A percentile compares a stretch with the other conserved stretches of the same genome.
These are phyloP conservation scores for Mortierella sp. DNA, from an alignment of 371 early-diverging fungal genomes.

Conservation along the genomic window DNA sequence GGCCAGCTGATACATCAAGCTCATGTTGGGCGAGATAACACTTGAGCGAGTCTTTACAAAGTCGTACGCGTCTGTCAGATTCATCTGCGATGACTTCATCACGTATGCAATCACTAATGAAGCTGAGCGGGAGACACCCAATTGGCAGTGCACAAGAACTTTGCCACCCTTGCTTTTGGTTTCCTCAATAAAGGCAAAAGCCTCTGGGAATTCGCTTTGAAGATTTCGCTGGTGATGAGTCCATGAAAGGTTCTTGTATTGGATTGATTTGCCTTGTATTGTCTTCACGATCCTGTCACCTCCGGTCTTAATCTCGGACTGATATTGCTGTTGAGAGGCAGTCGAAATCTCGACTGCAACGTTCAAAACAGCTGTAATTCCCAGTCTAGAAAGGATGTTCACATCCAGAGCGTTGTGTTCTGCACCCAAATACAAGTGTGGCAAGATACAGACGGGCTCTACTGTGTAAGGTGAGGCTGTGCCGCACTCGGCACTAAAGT, in stretches of 20 bases:
- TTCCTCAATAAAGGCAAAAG: conserved; percentile 80
- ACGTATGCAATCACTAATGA: conserved; percentile 89
- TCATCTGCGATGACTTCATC: conserved; percentile 75
- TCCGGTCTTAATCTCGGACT: not conserved
- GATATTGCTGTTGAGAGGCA: conserved; percentile 20
- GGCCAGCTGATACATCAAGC: conserved; percentile 81
- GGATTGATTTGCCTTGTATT: conserved; percentile 31
- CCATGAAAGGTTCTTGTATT: conserved; percentile 81
- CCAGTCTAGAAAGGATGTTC: conserved; percentile 56
- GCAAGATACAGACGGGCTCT: conserved; percentile 75
- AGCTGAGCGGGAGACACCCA: conserved; percentile 92
- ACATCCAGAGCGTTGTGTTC: conserved; percentile 66
- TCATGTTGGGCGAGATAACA: conserved; percentile 85
- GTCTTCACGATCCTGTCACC: conserved; percentile 25
- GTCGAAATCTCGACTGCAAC: conserved; percentile 76
- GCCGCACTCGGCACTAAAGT: conserved; percentile 49
- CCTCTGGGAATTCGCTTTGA: conserved; percentile 70
- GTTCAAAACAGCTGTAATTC: conserved; percentile 74
- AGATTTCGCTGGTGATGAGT: conserved; percentile 82
- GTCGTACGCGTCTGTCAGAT: conserved; percentile 79
- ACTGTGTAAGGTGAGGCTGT: conserved; percentile 53
- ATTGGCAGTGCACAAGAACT: conserved; percentile 90
- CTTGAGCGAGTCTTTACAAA: conserved; percentile 80
- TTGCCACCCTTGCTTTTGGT: conserved; percentile 66
- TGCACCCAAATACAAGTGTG: conserved; percentile 79